Percentiles rank a stretch among this genome's conserved stretches.
Conservation (phyloP, 495 filamentous ascomycete species). For the Clohesyomyces aquaticus region DNA sequence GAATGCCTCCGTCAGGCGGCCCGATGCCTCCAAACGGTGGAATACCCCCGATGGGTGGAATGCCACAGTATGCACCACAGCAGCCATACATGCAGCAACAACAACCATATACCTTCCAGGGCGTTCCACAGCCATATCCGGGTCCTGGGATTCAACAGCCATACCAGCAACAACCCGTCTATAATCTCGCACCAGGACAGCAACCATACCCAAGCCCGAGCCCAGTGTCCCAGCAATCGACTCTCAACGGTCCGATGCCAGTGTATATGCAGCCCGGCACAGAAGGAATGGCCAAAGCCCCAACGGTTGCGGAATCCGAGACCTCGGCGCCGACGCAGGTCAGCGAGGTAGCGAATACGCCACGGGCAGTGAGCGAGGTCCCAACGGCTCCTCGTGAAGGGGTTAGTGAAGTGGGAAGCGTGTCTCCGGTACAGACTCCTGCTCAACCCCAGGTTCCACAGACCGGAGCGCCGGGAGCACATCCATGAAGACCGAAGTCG, state of each 20-base stretch:
- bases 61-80: not conserved
- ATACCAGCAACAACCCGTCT: not conserved
- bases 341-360: not conserved
- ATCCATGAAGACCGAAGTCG: too few species aligned
- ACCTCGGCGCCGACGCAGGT: not conserved
- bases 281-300: too few species aligned
- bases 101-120: not conserved
- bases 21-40: not conserved
- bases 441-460: too few species aligned
- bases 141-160: not conserved
- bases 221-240: not conserved
- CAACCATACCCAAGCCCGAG: not conserved
- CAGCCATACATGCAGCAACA: not conserved
- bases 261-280: too few species aligned
- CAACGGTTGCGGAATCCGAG: too few species aligned
- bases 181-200: not conserved
- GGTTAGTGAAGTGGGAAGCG: slow-evolving; percentile 1
- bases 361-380: not conserved
- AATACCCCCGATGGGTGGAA: not conserved
- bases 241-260: not conserved
- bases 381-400: not conserved
- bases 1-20: not conserved
- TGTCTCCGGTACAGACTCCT: not conserved
- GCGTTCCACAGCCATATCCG: not conserved
- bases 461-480: too few species aligned